phyloP scores from a whole-genome alignment of 176 grass and related monocot genomes.

The Eremochloa ophiuroides region DNA sequence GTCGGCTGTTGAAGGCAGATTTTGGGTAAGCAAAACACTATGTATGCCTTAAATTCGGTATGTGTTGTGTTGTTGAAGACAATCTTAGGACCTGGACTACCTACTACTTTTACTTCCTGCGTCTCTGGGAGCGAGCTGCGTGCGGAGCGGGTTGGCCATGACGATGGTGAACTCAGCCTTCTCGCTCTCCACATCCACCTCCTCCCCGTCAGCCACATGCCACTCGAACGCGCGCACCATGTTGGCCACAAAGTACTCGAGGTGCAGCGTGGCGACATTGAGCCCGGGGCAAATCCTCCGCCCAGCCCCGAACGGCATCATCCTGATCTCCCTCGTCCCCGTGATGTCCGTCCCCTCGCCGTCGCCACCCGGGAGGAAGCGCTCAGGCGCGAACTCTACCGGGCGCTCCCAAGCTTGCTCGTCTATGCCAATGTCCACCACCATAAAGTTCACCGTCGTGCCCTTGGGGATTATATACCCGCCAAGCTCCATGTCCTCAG shows the following conservation, averaged over 20 bases:
- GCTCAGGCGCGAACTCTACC: slow-evolving; percentile 45
- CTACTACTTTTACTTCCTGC: no score
- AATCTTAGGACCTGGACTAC: no score
- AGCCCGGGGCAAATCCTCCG: slow-evolving; percentile 44
- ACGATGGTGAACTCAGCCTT: slow-evolving; percentile 37
- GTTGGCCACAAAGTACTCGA: slow-evolving; percentile 31
- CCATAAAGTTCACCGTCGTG: slow-evolving; percentile 33
- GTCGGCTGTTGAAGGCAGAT: no score
- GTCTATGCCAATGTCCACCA: slow-evolving; percentile 35
- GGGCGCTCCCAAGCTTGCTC: slow-evolving; percentile 32
- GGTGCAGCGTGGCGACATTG: slow-evolving; percentile 22
- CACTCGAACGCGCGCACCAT: slow-evolving; percentile 22
- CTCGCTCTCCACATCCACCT: slow-evolving; percentile 32
- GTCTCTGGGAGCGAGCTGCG: slow-evolving; percentile 11
- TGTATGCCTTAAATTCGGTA: no score
- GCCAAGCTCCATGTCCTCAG: slow-evolving; percentile 17
- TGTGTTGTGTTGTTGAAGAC: no score
- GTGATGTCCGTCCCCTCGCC: slow-evolving; percentile 39
- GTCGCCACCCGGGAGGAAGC: slow-evolving; percentile 43
- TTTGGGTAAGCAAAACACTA: no score
- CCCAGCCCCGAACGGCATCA: slow-evolving; percentile 39
- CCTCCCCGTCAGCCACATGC: slow-evolving; percentile 23
- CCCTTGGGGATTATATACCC: slow-evolving; percentile 28
- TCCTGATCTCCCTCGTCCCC: slow-evolving; percentile 44
- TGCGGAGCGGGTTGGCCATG: slow-evolving; percentile 40